phyloP scores from a whole-genome alignment of 805 yeast species.

The Isabelozyma heimii region DNA sequence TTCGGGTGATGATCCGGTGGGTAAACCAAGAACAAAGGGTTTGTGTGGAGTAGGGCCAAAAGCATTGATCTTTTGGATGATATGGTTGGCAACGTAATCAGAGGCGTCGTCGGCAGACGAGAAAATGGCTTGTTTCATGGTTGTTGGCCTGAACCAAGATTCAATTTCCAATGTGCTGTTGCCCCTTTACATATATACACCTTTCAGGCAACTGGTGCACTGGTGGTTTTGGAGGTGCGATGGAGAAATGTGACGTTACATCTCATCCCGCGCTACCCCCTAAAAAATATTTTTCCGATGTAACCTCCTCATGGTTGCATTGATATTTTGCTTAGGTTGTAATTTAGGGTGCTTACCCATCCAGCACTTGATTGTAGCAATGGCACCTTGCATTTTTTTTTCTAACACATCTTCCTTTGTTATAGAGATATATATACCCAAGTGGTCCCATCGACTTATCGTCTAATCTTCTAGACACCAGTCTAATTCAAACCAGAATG shows the following conservation, averaged over 20 bases:
- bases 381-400: no score
- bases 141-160: not conserved
- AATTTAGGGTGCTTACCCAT: not conserved
- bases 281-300: not conserved
- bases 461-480: no score
- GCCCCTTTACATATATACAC: not conserved
- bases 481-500: not conserved
- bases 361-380: not conserved
- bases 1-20: slow-evolving; percentile 63
- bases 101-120: slow-evolving; percentile 41
- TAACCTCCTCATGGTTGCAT: not conserved
- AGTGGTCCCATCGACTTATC: no score
- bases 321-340: not conserved
- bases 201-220: not conserved
- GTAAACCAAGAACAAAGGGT: slow-evolving; percentile 57
- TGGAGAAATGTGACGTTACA: not conserved
- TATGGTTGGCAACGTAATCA: slow-evolving; percentile 43
- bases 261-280: not conserved
- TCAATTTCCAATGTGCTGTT: not conserved
- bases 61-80: slow-evolving; percentile 40
- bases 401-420: no score
- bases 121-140: slow-evolving; percentile 34
- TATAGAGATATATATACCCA: no score
- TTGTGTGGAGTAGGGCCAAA: slow-evolving; percentile 43
- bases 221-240: no score